phyloP scores from a whole-genome alignment of 2,329 filamentous ascomycete genomes.

The Fusarium torulosum region DNA sequence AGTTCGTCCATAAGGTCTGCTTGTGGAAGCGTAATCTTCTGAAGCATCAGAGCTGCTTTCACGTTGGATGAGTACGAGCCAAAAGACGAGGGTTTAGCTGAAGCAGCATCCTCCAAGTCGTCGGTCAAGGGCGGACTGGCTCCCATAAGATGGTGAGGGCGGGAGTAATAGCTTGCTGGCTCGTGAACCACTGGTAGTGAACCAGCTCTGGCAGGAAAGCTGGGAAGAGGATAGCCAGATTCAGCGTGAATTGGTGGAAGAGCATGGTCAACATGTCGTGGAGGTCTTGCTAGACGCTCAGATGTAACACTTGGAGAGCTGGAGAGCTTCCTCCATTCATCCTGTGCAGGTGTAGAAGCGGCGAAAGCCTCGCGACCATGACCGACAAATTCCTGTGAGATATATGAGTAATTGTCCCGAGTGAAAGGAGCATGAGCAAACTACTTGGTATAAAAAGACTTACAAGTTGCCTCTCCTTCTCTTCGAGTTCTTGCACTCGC shows the following conservation, averaged over 20 bases:
- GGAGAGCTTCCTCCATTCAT: slow-evolving; percentile 43
- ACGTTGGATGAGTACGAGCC: slow-evolving; percentile 49
- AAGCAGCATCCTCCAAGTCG: slow-evolving; percentile 44
- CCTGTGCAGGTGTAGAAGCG: slow-evolving; percentile 37
- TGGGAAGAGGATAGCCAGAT: slow-evolving; percentile 28
- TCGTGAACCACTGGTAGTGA: slow-evolving; percentile 39
- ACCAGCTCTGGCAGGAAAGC: slow-evolving; percentile 27
- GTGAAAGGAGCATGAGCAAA: slow-evolving; percentile 1
- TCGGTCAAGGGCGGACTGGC: slow-evolving; percentile 47
- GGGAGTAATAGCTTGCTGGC: slow-evolving; percentile 36
- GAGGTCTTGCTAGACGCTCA: slow-evolving; percentile 32
- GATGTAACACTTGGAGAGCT: slow-evolving; percentile 36
- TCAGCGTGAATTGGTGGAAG: slow-evolving; percentile 43
- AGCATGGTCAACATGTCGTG: slow-evolving; percentile 34
- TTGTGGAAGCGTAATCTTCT: slow-evolving; percentile 46
- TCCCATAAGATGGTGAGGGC: slow-evolving; percentile 38
- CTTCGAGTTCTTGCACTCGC: slow-evolving; percentile 47
- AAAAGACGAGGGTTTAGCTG: slow-evolving; percentile 43
- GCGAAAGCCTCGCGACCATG: slow-evolving; percentile 32
- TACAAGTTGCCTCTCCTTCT: slow-evolving; percentile 45
- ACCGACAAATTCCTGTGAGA: slow-evolving; percentile 32
- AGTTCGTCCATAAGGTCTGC: slow-evolving; percentile 47
- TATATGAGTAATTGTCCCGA: slow-evolving; percentile 10
- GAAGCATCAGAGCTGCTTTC: slow-evolving; percentile 46
- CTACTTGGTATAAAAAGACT: slow-evolving; percentile 19